These are phyloP conservation scores for Collybiopsis luxurians DNA, from an alignment of 768 basidiomycete genomes.

Conservation along the genomic window DNA sequence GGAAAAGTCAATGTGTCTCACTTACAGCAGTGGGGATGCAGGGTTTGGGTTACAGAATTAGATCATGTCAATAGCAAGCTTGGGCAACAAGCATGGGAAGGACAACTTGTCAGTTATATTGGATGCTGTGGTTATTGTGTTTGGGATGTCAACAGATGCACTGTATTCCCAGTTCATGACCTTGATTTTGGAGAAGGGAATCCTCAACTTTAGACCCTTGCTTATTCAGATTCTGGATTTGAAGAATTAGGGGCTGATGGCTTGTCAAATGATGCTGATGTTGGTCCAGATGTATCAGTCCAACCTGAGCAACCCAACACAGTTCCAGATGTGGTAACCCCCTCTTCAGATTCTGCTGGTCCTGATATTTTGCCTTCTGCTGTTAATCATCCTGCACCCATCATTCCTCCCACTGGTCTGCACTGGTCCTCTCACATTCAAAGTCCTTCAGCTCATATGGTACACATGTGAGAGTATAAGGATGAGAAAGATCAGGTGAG, in stretches of 20 bases:
- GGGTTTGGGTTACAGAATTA: constrained; percentile 14
- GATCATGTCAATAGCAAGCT: constrained; percentile 11
- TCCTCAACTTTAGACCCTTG: neutral
- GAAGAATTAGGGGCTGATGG: no score
- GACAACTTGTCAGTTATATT: constrained; percentile 16
- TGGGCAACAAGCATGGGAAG: no score
- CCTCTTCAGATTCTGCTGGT: neutral
- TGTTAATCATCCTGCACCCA: no score
- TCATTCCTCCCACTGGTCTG: no score
- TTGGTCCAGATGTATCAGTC: neutral
- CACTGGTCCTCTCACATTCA: neutral
- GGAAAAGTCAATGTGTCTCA: no score
- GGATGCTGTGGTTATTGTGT: constrained; percentile 12
- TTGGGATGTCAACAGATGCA: neutral
- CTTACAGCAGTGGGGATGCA: constrained; percentile 12
- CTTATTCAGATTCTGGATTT: neutral
- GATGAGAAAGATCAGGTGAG: neutral
- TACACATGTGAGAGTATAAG: neutral
- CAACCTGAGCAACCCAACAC: neutral
- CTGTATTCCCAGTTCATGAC: constrained; percentile 9
- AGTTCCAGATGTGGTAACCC: neutral
- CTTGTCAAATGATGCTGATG: no score
- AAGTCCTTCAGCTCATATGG: neutral
- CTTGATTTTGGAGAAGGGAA: constrained; percentile 10
- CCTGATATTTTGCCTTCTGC: no score